Evolutionary conservation across 768 basidiomycete genomes (phyloP).

Genomic region (Suillus cothurnatus): DNA sequence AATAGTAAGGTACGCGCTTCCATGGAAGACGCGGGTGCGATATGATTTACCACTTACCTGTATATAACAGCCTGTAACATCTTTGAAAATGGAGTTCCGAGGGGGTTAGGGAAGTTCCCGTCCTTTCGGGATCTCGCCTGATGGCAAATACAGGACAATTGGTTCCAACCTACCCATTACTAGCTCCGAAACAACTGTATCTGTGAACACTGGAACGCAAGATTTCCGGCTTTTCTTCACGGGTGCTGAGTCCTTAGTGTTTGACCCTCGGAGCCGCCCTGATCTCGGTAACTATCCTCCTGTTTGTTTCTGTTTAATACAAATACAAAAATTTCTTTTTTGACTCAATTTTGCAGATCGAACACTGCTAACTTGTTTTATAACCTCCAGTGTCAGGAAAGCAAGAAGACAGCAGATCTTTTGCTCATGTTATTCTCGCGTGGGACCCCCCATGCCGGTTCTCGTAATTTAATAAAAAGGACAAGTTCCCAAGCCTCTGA

Average conservation of each 20-base stretch:
- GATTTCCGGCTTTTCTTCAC: neutral
- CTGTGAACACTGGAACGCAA: neutral
- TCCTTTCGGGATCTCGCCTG: neutral
- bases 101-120: neutral
- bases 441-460: slow-evolving; percentile 21
- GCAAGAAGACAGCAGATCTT: neutral
- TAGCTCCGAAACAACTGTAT: neutral
- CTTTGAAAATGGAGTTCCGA: slow-evolving; percentile 1
- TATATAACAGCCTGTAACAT: slow-evolving; percentile 7
- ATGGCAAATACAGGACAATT: neutral
- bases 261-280: neutral
- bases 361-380: no score
- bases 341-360: neutral
- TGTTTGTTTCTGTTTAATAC: slow-evolving; percentile 3
- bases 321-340: neutral
- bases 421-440: neutral
- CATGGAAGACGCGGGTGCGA: slow-evolving; percentile 14
- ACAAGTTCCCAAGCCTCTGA: slow-evolving; percentile 22
- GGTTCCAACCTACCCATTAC: neutral
- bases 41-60: neutral
- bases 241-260: neutral
- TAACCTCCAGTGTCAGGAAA: no score
- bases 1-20: slow-evolving; percentile 11
- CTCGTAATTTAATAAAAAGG: slow-evolving; percentile 28
- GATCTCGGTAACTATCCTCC: neutral